Conservation (phyloP, 2,329 filamentous ascomycete species). For the Saccharata proteae region DNA sequence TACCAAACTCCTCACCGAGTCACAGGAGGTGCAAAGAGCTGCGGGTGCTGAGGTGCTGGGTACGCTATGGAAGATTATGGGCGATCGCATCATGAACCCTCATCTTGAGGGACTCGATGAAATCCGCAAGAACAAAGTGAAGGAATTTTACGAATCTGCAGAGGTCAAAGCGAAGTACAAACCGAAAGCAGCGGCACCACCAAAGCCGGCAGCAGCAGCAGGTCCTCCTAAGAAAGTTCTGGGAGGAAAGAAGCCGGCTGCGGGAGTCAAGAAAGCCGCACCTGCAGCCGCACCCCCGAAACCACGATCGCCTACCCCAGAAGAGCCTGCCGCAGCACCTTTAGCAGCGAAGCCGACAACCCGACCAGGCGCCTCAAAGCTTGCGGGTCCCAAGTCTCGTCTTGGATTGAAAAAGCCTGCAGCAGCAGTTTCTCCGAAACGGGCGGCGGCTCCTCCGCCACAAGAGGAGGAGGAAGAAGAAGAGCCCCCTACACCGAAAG, state of each 20-base stretch:
- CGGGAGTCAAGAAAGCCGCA: constrained; percentile 40
- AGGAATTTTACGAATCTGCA: constrained; percentile 74
- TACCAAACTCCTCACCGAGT: constrained; percentile 84
- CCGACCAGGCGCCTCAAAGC: constrained; percentile 31
- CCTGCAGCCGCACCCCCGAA: constrained; percentile 26
- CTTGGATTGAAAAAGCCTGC: constrained; percentile 32
- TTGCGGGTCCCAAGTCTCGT: constrained; percentile 28
- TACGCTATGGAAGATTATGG: constrained; percentile 97
- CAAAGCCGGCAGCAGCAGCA: constrained; percentile 44
- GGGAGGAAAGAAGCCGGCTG: constrained; percentile 39
- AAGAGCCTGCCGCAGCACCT: constrained; percentile 39
- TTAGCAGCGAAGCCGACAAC: constrained; percentile 48
- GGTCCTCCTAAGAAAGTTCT: constrained; percentile 29
- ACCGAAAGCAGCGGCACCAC: constrained; percentile 60
- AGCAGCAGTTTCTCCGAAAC: constrained; percentile 4
- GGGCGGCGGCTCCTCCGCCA: constrained; percentile 32
- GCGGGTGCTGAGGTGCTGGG: constrained; percentile 87
- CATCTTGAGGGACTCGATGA: constrained; percentile 89
- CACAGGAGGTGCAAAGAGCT: constrained; percentile 70
- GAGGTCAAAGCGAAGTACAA: constrained; percentile 86
- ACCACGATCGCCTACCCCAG: constrained; percentile 16
- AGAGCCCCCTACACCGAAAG: constrained; percentile 29
- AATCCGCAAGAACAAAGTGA: constrained; percentile 89
- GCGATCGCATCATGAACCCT: constrained; percentile 87
- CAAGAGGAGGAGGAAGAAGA: constrained; percentile 43